Evolutionary conservation across 495 filamentous ascomycete species (phyloP).

Genomic region (Filosporella fistucella): DNA sequence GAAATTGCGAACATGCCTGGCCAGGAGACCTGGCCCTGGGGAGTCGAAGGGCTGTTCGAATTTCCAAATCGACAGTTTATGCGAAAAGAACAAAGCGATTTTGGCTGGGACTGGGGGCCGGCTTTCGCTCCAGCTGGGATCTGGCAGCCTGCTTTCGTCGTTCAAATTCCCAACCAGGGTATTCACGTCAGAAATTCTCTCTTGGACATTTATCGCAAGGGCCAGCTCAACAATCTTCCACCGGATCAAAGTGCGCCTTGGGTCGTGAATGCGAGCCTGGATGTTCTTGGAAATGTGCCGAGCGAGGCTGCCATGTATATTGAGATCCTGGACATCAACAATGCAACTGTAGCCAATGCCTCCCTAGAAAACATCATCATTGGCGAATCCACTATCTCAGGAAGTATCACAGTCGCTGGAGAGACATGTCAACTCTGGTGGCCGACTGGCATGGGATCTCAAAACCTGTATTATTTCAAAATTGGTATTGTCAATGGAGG

Average conservation of each 20-base stretch:
- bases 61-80: constrained; percentile 53
- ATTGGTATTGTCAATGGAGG: constrained; percentile 33
- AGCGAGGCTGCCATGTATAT: constrained; percentile 42
- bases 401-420: constrained; percentile 42
- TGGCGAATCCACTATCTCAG: constrained; percentile 38
- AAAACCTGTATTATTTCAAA: constrained; percentile 56
- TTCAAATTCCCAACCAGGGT: constrained; percentile 44
- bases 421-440: constrained; percentile 65
- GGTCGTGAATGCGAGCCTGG: constrained; percentile 67
- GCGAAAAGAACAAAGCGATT: constrained; percentile 68
- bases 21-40: constrained; percentile 47
- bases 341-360: constrained; percentile 41
- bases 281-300: constrained; percentile 53
- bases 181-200: constrained; percentile 50
- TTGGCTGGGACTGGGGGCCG: constrained; percentile 85
- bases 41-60: constrained; percentile 43
- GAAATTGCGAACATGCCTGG: constrained; percentile 51
- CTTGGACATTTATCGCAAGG: constrained; percentile 39
- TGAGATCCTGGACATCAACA: constrained; percentile 46
- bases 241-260: constrained; percentile 44
- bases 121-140: constrained; percentile 66
- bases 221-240: constrained; percentile 40
- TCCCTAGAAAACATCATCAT: constrained; percentile 38
- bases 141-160: constrained; percentile 64
- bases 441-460: constrained; percentile 64